A percentile compares a stretch with the other conserved stretches of the same genome.
These are phyloP conservation scores for Suhomyces kunorum DNA, from an alignment of 1,139 yeast genomes.

Conservation along the genomic window DNA sequence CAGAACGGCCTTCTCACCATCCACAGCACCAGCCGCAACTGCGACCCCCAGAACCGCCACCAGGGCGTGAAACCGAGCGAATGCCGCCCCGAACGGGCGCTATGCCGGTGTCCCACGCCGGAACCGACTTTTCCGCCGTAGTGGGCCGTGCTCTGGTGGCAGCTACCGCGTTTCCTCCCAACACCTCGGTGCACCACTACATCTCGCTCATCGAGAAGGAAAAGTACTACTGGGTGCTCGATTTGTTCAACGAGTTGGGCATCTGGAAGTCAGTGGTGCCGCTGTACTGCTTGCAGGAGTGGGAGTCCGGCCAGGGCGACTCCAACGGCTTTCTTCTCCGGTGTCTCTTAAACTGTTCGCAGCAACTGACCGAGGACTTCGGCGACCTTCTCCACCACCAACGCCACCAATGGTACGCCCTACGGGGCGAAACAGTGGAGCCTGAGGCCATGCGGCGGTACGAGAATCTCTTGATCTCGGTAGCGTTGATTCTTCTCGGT, in stretches of 20 bases:
- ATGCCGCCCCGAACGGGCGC: not conserved
- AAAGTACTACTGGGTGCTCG: conserved; percentile 42
- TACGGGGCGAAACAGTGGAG: conserved; percentile 13
- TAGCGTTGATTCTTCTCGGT: conserved; percentile 30
- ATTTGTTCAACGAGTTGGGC: conserved; percentile 39
- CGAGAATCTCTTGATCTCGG: conserved; percentile 30
- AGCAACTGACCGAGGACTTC: conserved; percentile 18
- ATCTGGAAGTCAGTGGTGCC: conserved; percentile 47
- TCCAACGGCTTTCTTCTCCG: conserved; percentile 29
- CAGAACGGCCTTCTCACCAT: conserved; percentile 3
- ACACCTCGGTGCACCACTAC: conserved; percentile 21
- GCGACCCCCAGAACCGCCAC: conserved; percentile 11
- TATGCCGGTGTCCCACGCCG: conserved; percentile 3
- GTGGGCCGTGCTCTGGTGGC: not conserved
- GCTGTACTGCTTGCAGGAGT: conserved; percentile 29
- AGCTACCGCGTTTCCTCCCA: conserved; percentile 4
- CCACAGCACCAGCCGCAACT: conserved; percentile 9
- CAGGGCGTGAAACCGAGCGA: not conserved
- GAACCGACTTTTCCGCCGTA: conserved; percentile 3
- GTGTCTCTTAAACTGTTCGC: conserved; percentile 36
- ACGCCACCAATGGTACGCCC: conserved; percentile 26
- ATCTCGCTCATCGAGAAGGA: conserved; percentile 34
- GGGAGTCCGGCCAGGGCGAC: conserved; percentile 12
- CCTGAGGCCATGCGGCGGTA: conserved; percentile 14
- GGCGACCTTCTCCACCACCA: conserved; percentile 26